These are phyloP conservation scores for Sordaria brevicollis DNA, from an alignment of 495 filamentous ascomycete species.

Conservation along the genomic window DNA sequence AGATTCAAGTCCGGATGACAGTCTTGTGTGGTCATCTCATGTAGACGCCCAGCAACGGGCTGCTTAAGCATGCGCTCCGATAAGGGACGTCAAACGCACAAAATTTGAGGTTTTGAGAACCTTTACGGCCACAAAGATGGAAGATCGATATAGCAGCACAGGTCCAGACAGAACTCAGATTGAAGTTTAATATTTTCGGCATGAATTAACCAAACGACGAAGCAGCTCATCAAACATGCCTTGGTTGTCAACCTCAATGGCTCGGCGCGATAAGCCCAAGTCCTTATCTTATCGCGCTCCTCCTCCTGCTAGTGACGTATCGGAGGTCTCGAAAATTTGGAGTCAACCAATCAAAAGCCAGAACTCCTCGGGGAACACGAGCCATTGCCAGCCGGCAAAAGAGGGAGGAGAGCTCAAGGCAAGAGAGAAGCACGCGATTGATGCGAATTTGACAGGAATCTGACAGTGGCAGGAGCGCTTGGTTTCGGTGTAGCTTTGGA, in stretches of 20 bases:
- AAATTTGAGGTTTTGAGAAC: too few relatives aligned
- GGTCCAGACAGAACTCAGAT: too few relatives aligned
- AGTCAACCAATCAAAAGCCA: neutral
- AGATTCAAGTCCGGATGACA: neutral
- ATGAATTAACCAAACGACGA: neutral
- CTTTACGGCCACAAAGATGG: too few relatives aligned
- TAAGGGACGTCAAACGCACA: neutral
- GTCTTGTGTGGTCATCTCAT: neutral
- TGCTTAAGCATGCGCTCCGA: neutral
- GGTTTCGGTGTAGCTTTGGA: neutral
- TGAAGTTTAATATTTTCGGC: neutral
- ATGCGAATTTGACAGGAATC: neutral
- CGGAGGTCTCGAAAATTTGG: conserved; percentile 11
- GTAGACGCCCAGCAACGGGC: neutral
- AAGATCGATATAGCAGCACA: too few relatives aligned
- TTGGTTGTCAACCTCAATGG: neutral
- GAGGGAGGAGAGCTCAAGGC: neutral
- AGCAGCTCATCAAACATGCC: neutral
- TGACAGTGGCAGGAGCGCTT: neutral
- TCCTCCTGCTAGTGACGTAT: conserved; percentile 16
- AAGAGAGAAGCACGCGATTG: neutral
- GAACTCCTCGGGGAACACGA: neutral
- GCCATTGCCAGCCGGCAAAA: neutral
- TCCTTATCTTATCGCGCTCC: conserved; percentile 20
- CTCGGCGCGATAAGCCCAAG: neutral